Base-by-base conservation (phyloP, 2,329 filamentous ascomycete genomes). In the Colletotrichum liriopes region DNA sequence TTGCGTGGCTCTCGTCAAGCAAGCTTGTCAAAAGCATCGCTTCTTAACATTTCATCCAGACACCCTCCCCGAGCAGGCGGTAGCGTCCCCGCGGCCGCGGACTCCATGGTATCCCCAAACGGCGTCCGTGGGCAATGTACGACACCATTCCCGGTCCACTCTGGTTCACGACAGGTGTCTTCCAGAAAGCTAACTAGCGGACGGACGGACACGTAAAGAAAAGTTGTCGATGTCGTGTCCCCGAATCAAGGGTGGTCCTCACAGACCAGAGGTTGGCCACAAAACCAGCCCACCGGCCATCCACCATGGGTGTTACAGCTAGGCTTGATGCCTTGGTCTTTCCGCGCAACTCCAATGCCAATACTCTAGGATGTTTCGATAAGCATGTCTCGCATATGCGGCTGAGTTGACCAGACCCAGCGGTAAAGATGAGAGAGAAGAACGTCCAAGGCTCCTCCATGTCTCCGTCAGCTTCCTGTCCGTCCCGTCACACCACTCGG, bases 401-500 rank as follows among this genome's bases (percentile, higher is more conserved):
- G 69, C 65, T 60, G 20, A 51, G 12, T 60, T 54, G 32, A 45
- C 52, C 9, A 1, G 54, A 6, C 2, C 32, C 32, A 35, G 2
- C 20, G 39, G 54, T 9, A n/a, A n/a, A 8, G 20, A 8, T n/a
- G 43, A 23, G 16, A 26, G 23, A 62, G 32, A 47, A 43, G 23
- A 39, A 51, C 9, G 54, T n/a, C 65, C 59, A 60, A 39, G 65
- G 52, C 69, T 69, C 52, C 32, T 43, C 16, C 52, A 73, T 47
- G 62, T 71, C 54, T 61, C 55, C 60, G 51, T 51, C 68, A 72
- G 52, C 39, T 59, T 26, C 37, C 23, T 60, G 29, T 35, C 54
- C 55, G 29, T 65, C 54, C 61, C 32, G 54, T 64, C 59, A 72
- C 52, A 51, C 65, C 65, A 59, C 43, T 58, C 69, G 63, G 72